Evolutionary conservation across 495 filamentous ascomycete genomes (phyloP).

Genomic region (Aspergillus nidulans): DNA sequence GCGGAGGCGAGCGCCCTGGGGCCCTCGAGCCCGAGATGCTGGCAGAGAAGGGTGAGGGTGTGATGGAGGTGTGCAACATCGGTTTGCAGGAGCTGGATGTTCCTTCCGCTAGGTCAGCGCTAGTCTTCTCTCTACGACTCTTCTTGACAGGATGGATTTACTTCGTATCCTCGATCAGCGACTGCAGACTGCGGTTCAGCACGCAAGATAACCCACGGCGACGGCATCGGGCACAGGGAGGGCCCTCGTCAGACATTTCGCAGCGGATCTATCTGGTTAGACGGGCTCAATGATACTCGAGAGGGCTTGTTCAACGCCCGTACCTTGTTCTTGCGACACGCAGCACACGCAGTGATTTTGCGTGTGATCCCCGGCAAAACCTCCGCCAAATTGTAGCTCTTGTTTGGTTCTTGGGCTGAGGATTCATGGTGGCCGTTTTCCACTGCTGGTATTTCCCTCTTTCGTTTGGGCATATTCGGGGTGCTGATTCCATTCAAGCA

Average conservation of each 20-base stretch:
- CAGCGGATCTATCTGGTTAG: constrained; percentile 36
- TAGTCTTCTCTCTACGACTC: background rate
- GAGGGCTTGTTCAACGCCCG: background rate
- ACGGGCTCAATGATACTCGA: too few relatives aligned
- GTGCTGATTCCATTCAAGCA: background rate
- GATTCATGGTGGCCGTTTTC: background rate
- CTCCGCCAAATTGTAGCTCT: constrained; percentile 9
- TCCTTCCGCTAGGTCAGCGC: constrained; percentile 14
- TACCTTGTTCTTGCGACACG: constrained; percentile 42
- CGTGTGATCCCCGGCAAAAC: constrained; percentile 37
- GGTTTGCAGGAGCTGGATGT: constrained; percentile 21
- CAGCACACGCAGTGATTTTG: constrained; percentile 43
- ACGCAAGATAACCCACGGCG: constrained; percentile 38
- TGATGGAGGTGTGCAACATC: constrained; percentile 3
- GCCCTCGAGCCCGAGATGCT: constrained; percentile 6
- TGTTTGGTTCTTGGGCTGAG: background rate
- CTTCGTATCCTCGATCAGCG: constrained; percentile 36
- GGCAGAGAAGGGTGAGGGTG: constrained; percentile 1
- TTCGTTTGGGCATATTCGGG: background rate
- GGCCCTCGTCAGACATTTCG: constrained; percentile 33
- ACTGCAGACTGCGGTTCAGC: constrained; percentile 43
- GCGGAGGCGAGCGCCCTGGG: constrained; percentile 1
- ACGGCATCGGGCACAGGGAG: constrained; percentile 37
- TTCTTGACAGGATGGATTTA: background rate
- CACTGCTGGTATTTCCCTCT: background rate